These are phyloP conservation scores for Pharnaceum exiguum DNA, from an alignment of 148 eudicot species.

Conservation along the genomic window DNA sequence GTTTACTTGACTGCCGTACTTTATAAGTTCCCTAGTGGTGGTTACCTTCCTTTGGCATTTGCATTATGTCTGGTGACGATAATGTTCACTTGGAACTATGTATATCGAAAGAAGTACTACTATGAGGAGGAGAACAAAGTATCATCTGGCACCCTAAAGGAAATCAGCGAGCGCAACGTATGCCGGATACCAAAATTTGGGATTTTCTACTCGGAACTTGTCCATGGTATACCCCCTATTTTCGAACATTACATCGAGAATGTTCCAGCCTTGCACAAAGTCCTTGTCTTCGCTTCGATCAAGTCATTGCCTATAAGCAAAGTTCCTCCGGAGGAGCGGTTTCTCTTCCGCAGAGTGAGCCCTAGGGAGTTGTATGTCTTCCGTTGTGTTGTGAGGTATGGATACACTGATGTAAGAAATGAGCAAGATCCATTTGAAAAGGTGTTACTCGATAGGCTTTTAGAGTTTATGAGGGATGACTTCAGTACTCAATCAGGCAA, in stretches of 20 bases:
- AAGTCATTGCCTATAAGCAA: slow-evolving; percentile 43
- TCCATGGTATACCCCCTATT: slow-evolving; percentile 48
- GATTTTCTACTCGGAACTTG: slow-evolving; percentile 42
- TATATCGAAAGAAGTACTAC: slow-evolving; percentile 29
- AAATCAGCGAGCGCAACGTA: slow-evolving; percentile 8
- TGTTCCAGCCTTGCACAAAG: slow-evolving; percentile 32
- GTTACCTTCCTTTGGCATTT: slow-evolving; percentile 41
- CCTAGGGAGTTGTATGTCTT: slow-evolving; percentile 29
- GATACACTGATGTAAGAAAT: slow-evolving; percentile 27
- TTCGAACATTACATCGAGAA: slow-evolving; percentile 36
- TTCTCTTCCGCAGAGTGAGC: slow-evolving; percentile 35
- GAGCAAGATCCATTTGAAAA: slow-evolving; percentile 36
- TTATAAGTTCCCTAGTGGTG: slow-evolving; percentile 40
- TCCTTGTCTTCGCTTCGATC: slow-evolving; percentile 35
- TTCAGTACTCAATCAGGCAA: neutral
- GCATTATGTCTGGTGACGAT: slow-evolving; percentile 24
- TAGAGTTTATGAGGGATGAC: slow-evolving; percentile 22
- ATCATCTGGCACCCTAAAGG: slow-evolving; percentile 18
- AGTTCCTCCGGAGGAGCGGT: slow-evolving; percentile 41
- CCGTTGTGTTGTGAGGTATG: slow-evolving; percentile 46
- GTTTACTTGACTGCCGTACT: slow-evolving; percentile 35
- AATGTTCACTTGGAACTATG: slow-evolving; percentile 42
- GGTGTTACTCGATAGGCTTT: slow-evolving; percentile 24
- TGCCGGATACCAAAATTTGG: slow-evolving; percentile 35
- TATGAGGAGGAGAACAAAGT: slow-evolving; percentile 45